These are phyloP conservation scores for Orobanche coerulescens DNA, from an alignment of 257 asterid species.

Conservation along the genomic window DNA sequence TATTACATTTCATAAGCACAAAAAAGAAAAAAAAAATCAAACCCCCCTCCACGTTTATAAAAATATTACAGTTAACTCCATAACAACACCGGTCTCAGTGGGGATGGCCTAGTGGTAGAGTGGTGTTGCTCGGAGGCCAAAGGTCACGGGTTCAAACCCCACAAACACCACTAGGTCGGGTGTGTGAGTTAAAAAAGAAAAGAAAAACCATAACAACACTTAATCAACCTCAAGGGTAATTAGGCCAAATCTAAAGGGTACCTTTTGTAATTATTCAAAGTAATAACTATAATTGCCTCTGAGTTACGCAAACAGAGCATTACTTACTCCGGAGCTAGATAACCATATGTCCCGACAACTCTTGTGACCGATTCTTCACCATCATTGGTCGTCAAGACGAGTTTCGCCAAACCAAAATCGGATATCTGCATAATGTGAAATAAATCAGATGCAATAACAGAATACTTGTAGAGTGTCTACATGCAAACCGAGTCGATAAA, in stretches of 20 bases:
- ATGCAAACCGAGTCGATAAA: not conserved
- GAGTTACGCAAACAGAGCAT: not conserved
- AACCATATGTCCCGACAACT: slow-evolving; percentile 93
- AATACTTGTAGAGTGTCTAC: not conserved
- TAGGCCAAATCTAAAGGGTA: not conserved
- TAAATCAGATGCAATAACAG: slow-evolving; percentile 18
- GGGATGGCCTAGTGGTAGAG: too few relatives aligned
- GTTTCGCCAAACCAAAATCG: slow-evolving; percentile 93
- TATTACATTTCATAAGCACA: not conserved
- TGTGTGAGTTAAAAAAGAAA: too few relatives aligned
- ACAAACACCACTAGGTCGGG: too few relatives aligned
- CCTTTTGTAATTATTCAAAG: not conserved
- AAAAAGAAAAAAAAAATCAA: too few relatives aligned
- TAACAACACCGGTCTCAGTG: too few relatives aligned
- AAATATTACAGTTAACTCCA: not conserved
- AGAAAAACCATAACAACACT: too few relatives aligned
- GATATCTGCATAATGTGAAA: slow-evolving; percentile 57
- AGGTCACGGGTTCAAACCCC: too few relatives aligned
- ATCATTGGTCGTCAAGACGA: slow-evolving; percentile 61
- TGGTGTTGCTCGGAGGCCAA: too few relatives aligned
- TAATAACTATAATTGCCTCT: not conserved
- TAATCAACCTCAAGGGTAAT: too few relatives aligned
- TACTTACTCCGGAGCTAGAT: slow-evolving; percentile 95
- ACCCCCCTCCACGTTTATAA: not conserved
- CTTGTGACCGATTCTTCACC: slow-evolving; percentile 87